Evolutionary conservation across 805 yeast species (phyloP).

Genomic region (Candida golubevii): DNA sequence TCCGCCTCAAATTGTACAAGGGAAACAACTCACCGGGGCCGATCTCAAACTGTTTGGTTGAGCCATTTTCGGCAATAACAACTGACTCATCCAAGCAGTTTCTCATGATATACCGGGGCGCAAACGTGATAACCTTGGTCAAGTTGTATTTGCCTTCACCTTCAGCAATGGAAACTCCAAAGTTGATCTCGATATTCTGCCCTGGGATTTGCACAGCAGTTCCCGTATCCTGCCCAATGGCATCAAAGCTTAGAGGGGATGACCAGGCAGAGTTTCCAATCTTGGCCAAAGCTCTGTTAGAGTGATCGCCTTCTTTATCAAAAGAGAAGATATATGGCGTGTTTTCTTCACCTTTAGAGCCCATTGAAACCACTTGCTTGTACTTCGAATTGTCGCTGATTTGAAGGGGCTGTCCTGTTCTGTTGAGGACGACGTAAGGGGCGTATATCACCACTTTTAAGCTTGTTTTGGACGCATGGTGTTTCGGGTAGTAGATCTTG

Average conservation of each 20-base stretch:
- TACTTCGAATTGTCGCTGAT: conserved; percentile 50
- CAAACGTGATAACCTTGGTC: conserved; percentile 70
- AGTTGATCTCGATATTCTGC: conserved; percentile 56
- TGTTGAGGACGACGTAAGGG: conserved; percentile 80
- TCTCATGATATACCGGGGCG: conserved; percentile 77
- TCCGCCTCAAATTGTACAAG: conserved; percentile 57
- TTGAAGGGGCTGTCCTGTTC: conserved; percentile 64
- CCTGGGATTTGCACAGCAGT: conserved; percentile 43
- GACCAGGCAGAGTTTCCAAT: conserved; percentile 73
- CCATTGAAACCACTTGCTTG: conserved; percentile 16
- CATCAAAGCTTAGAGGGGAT: conserved; percentile 75
- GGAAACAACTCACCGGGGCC: conserved; percentile 49
- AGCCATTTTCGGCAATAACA: conserved; percentile 64
- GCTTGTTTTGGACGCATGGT: conserved; percentile 51
- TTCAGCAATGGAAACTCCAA: conserved; percentile 72
- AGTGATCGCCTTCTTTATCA: conserved; percentile 50
- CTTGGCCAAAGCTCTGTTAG: conserved; percentile 61
- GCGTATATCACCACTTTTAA: conserved; percentile 67
- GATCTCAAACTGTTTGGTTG: conserved; percentile 46
- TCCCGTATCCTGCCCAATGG: conserved; percentile 77
- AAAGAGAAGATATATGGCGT: conserved; percentile 84
- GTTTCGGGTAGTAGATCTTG: conserved; percentile 57
- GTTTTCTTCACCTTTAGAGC: conserved; percentile 16
- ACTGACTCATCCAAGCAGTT: conserved; percentile 57
- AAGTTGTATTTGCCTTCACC: conserved; percentile 81